A percentile compares a stretch with the other conserved stretches of the same genome.
phyloP scores from a whole-genome alignment of 495 filamentous ascomycete genomes.

The Podospora comata region DNA sequence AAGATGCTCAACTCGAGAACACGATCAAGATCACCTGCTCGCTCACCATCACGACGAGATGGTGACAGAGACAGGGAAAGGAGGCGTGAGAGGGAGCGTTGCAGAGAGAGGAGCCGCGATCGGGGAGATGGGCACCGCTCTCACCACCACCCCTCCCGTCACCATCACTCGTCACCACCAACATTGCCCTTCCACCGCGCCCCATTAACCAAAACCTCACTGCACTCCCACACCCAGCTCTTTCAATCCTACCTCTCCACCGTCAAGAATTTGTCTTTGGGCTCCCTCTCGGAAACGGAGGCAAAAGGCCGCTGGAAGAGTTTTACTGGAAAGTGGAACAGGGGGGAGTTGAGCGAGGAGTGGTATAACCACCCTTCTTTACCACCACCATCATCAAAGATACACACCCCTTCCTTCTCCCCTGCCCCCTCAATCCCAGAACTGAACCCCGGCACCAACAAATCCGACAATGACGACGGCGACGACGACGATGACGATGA shows the following conservation, averaged over 20 bases:
- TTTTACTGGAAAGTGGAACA: slow-evolving; percentile 91
- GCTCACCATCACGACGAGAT: slow-evolving; percentile 14
- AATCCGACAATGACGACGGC: slow-evolving; percentile 41
- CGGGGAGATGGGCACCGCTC: slow-evolving; percentile 1
- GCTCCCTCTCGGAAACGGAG: slow-evolving; percentile 65
- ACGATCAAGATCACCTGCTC: slow-evolving; percentile 4
- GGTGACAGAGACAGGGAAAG: slow-evolving; percentile 6
- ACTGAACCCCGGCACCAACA: neutral
- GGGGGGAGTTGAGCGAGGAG: slow-evolving; percentile 82
- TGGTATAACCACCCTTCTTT: slow-evolving; percentile 74
- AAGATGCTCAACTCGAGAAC: neutral
- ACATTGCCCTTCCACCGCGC: neutral
- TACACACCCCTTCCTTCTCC: neutral
- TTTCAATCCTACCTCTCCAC: slow-evolving; percentile 82
- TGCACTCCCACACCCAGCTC: slow-evolving; percentile 60
- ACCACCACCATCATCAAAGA: neutral
- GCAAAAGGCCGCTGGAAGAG: slow-evolving; percentile 87
- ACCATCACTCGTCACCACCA: slow-evolving; percentile 45
- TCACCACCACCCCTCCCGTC: slow-evolving; percentile 12
- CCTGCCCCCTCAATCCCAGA: neutral
- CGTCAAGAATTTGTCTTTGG: slow-evolving; percentile 70
- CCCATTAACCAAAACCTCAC: slow-evolving; percentile 53
- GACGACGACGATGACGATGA: slow-evolving; percentile 59
- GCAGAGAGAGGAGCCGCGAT: slow-evolving; percentile 12
- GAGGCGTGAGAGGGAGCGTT: slow-evolving; percentile 2